phyloP scores from a whole-genome alignment of 805 yeast genomes.

The Metschnikowia corniflorae region DNA sequence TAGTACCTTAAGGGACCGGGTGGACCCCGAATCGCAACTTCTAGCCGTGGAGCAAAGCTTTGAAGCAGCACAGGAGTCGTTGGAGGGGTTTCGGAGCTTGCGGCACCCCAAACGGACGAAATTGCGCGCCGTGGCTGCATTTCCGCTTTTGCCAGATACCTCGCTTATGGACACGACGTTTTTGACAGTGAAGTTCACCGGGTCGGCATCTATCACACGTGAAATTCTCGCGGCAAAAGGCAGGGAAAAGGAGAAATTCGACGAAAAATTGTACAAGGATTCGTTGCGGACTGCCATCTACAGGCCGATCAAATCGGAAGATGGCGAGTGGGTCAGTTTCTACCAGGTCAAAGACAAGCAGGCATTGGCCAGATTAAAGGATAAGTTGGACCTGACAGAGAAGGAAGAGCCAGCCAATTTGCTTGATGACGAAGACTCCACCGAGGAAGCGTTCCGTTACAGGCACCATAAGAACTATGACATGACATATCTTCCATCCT shows the following conservation, averaged over 20 bases:
- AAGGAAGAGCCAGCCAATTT: conserved; percentile 41
- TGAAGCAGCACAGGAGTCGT: conserved; percentile 51
- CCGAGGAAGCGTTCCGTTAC: conserved; percentile 47
- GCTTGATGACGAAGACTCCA: conserved; percentile 44
- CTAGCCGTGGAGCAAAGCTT: conserved; percentile 76
- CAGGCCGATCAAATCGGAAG: conserved; percentile 67
- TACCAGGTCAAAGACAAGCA: conserved; percentile 30
- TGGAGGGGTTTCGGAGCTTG: conserved; percentile 39
- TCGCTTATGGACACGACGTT: conserved; percentile 82
- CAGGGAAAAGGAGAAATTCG: conserved; percentile 26
- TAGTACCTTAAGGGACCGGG: conserved; percentile 18
- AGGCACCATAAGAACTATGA: conserved; percentile 77
- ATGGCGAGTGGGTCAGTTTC: conserved; percentile 72
- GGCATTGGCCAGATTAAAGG: conserved; percentile 23
- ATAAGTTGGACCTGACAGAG: conserved; percentile 35
- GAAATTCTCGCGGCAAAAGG: conserved; percentile 30
- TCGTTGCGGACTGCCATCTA: conserved; percentile 59
- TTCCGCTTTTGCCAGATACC: conserved; percentile 86
- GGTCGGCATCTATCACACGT: conserved; percentile 49
- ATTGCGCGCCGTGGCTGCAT: conserved; percentile 68
- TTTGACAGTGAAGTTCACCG: conserved; percentile 58
- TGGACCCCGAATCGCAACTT: conserved; percentile 62
- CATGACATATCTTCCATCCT: conserved; percentile 50
- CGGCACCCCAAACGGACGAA: conserved; percentile 77
- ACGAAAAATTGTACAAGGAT: conserved; percentile 32